These are phyloP conservation scores for Hygrophorus russula DNA, from an alignment of 768 basidiomycete species.

Conservation along the genomic window DNA sequence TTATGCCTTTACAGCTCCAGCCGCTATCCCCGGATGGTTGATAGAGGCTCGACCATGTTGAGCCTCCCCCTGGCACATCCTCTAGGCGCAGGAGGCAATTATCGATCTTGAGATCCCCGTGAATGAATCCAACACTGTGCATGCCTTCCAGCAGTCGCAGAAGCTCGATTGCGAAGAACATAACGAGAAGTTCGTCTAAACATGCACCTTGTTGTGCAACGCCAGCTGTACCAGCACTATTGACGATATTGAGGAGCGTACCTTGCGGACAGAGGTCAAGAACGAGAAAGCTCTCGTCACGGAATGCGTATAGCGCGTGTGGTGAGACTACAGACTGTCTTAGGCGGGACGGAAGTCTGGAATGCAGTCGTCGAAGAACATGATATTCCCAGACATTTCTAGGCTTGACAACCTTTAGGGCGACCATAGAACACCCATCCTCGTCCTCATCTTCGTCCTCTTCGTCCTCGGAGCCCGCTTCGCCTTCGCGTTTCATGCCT, in stretches of 20 bases:
- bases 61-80: constrained; percentile 59
- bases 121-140: constrained; percentile 79
- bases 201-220: constrained; percentile 71
- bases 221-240: constrained; percentile 65
- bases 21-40: constrained; percentile 69
- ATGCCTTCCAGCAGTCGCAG: constrained; percentile 73
- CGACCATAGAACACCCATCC: constrained; percentile 49
- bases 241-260: constrained; percentile 85
- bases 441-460: constrained; percentile 46
- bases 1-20: constrained; percentile 83
- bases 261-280: constrained; percentile 87
- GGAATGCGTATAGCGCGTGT: constrained; percentile 71
- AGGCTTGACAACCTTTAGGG: constrained; percentile 88
- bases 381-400: constrained; percentile 89
- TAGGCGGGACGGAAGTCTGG: constrained; percentile 45
- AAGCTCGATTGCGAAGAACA: constrained; percentile 93
- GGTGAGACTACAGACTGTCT: constrained; percentile 66
- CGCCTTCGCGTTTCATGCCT: constrained; percentile 27
- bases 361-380: constrained; percentile 68
- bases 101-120: constrained; percentile 98
- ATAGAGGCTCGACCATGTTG: constrained; percentile 69
- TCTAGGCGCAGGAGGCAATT: constrained; percentile 93
- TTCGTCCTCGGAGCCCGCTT: constrained; percentile 41
- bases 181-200: constrained; percentile 85
- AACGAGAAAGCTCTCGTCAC: constrained; percentile 83